These are phyloP conservation scores for Mortierella alpina DNA, from an alignment of 192 early-diverging fungal species.

Conservation along the genomic window DNA sequence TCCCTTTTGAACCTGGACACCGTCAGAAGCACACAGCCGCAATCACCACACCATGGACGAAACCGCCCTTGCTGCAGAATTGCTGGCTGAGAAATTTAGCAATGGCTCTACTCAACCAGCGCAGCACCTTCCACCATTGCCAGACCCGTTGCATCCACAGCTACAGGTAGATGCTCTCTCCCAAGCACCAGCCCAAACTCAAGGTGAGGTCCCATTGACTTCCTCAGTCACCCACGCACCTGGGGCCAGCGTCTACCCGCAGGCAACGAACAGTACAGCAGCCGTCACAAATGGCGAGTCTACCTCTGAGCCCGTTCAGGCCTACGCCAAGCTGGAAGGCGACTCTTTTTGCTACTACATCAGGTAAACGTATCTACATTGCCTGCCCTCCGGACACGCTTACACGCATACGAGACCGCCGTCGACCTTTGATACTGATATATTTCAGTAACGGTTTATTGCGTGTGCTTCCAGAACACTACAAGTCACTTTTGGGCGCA, in stretches of 20 bases:
- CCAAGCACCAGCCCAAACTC: constrained; percentile 4
- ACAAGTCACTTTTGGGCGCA: constrained; percentile 81
- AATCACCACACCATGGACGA: constrained; percentile 32
- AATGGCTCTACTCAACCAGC: constrained; percentile 1
- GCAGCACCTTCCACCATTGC: not conserved
- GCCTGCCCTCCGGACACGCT: not conserved
- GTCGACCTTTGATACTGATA: no score
- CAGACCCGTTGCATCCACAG: constrained; percentile 5
- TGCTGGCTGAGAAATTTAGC: constrained; percentile 36
- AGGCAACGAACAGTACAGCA: constrained; percentile 16
- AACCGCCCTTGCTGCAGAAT: constrained; percentile 37
- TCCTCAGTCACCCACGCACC: no score
- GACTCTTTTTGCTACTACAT: constrained; percentile 88
- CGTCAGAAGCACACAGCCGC: constrained; percentile 1
- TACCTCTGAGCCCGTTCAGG: constrained; percentile 74
- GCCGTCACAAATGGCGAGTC: constrained; percentile 14
- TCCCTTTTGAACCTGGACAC: not conserved
- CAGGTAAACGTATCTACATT: constrained; percentile 23
- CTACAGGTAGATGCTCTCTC: constrained; percentile 16
- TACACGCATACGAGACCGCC: not conserved
- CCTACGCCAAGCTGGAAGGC: constrained; percentile 91
- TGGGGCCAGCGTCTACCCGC: constrained; percentile 16
- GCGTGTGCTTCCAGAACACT: constrained; percentile 60
- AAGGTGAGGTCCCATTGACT: no score
- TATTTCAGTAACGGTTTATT: not conserved